Evolutionary conservation across 805 yeast genomes (phyloP), one percentile per base, ranked within the genome.

Genomic region (Candida hungchunana): DNA sequence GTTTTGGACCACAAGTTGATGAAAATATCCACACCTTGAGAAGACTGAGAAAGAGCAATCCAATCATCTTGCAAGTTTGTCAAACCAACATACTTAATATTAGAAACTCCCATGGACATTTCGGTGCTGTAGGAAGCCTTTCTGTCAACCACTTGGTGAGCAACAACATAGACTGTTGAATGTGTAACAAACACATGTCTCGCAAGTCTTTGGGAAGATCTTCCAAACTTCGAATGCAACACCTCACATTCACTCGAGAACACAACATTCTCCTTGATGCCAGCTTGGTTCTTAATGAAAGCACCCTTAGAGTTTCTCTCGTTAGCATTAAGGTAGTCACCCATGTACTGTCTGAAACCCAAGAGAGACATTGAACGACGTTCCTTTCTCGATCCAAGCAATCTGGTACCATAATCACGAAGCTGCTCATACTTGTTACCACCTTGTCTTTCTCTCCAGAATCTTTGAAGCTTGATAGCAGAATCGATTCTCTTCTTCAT

Each of bases 291-390:
- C 43, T 77, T 71, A 34, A 93, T 64, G 53, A 81, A 87, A 20
- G 79, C 76, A 36, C 98, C 98, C 56, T 59, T 74, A 4, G 85
- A 77, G 29, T 84, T 85, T 17, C 72, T 58, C 47, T 80, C 84
- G 61, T 87, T 89, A 53, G 95, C 83, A 12, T 79, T 85, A 43
- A 93, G 63, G 51, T 93, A 93, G 59, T 93, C 98, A n/a, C 97
- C 98, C 79, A 83, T 74, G 49, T 75, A 94, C 6, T 90, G 81
- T 50, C 98, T 75, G 35, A 80, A 82, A 0, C 97, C 97, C 27
- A 88, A 60, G 55, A 93, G 64, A 18, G 95, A 84, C 73, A 88
- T 73, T 33, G 93, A 65, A 55, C 98, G 77, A 63, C 98, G 83
- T 58, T 93, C 93, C 54, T 93, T 93, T 51, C 83, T 71, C 22